Evolutionary conservation across 306 rosid genomes (phyloP), one percentile per base, ranked within the genome.

Genomic region (Erythrophleum fordii): DNA sequence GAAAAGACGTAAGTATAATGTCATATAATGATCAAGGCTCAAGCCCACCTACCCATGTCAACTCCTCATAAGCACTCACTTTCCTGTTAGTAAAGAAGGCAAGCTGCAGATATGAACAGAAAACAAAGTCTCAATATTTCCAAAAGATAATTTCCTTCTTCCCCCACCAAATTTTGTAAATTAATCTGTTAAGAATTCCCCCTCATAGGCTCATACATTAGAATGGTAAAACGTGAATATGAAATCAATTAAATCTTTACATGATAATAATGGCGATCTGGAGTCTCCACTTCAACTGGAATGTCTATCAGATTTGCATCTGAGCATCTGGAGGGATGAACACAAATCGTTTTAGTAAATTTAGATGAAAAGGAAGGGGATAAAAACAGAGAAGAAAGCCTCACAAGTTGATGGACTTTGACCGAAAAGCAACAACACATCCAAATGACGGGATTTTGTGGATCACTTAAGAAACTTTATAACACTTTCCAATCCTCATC

Each of bases 261-360:
- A 85, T 90, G 99, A 81, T 95, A 95, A 73, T 92, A 95, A 80
- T 95, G 99, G 49, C 86, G 99, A 80, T 95, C 99, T 31, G 97
- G 99, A 42, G 95, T 91, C 88, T 95, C 99, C 67, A 92, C 95
- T 91, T 95, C 97, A 77, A 95, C 94, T 2, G 97, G 99, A 75
- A 95, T 78, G 77, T 90, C 99, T 60, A 90, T 73, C 82, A 95
- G 78, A 87, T 90, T 95, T 61, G 89, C 84, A 83, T 95, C 97
- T 16, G 0, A 37, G 82, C 99, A 93, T 76, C 99, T 95, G 82
- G 4, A 82, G 69, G 39, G 51, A 73, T 41, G 23, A 73, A 44
- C 28, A 71, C 28, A 59, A 20, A 28, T 52, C n/a, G 39, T 75
- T 11, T 52, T 8, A 64, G 80, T 37, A 77, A 82, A 70, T 69